Evolutionary conservation across 2,329 filamentous ascomycete genomes (phyloP).

Genomic region (Aspergillus sp.): DNA sequence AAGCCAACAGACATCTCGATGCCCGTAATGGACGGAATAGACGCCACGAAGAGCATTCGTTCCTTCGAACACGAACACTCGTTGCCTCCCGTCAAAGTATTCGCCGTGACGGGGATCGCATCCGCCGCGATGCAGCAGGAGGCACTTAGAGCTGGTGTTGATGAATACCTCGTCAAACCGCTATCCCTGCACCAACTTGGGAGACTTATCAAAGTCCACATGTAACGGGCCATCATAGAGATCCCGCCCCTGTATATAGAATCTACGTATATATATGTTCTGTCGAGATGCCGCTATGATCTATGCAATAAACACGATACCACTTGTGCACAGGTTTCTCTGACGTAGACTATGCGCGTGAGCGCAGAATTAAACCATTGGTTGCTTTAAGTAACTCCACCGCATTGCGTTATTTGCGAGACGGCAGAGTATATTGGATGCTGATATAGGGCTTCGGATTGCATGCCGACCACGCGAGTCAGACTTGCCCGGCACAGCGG

Average conservation of each 20-base stretch:
- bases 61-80: slow-evolving; percentile 26
- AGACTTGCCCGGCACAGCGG: too few species aligned
- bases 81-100: slow-evolving; percentile 20
- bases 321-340: too few species aligned
- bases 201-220: not conserved
- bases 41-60: slow-evolving; percentile 43
- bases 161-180: slow-evolving; percentile 29
- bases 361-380: too few species aligned
- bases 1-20: slow-evolving; percentile 41
- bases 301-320: not conserved
- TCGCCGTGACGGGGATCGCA: slow-evolving; percentile 28
- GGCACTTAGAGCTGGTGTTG: slow-evolving; percentile 23
- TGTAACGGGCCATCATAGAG: not conserved
- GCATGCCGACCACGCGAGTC: too few species aligned
- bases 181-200: slow-evolving; percentile 10
- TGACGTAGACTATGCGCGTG: not conserved
- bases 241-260: not conserved
- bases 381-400: too few species aligned
- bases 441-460: too few species aligned
- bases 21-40: slow-evolving; percentile 45
- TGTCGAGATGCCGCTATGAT: not conserved
- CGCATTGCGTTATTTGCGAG: too few species aligned
- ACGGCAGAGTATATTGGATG: too few species aligned
- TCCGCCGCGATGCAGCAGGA: slow-evolving; percentile 28
- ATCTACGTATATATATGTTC: not conserved